Evolutionary conservation across 164 flowering plant genomes (phyloP).

Genomic region (Dillenia turbinata): DNA sequence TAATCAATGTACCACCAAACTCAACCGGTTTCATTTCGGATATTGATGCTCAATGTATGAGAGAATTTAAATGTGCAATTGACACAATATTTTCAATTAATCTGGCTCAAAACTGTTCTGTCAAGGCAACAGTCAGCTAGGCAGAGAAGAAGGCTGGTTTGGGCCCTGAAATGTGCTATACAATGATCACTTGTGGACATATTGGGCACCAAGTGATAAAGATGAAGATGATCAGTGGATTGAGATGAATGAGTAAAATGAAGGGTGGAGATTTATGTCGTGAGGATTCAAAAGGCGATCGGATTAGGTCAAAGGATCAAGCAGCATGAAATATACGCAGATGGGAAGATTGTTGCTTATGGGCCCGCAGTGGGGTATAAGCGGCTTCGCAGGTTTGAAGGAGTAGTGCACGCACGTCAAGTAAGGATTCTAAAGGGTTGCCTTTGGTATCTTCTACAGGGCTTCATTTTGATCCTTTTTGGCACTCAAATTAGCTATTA

Average conservation of each 20-base stretch:
- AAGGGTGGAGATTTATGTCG: slow-evolving; percentile 58
- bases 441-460: slow-evolving; percentile 83
- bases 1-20: slow-evolving; percentile 90
- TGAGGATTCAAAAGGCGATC: slow-evolving; percentile 88
- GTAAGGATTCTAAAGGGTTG: slow-evolving; percentile 50
- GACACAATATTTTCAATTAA: slow-evolving; percentile 56
- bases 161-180: slow-evolving; percentile 63
- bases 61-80: slow-evolving; percentile 51
- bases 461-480: slow-evolving; percentile 72
- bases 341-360: slow-evolving; percentile 43
- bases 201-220: slow-evolving; percentile 72
- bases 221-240: slow-evolving; percentile 70
- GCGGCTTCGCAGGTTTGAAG: slow-evolving; percentile 74
- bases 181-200: slow-evolving; percentile 72
- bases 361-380: slow-evolving; percentile 86
- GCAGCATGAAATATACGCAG: slow-evolving; percentile 55
- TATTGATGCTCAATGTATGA: slow-evolving; percentile 44
- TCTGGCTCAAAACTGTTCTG: slow-evolving; percentile 36
- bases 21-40: slow-evolving; percentile 68
- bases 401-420: slow-evolving; percentile 37
- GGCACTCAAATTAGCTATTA: slow-evolving; percentile 28
- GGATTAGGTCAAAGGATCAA: slow-evolving; percentile 86
- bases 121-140: slow-evolving; percentile 71
- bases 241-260: slow-evolving; percentile 32
- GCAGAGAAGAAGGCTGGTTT: slow-evolving; percentile 47